These are phyloP conservation scores for Excoecaria cochinchinensis DNA, from an alignment of 345 rosid genomes.

Conservation along the genomic window DNA sequence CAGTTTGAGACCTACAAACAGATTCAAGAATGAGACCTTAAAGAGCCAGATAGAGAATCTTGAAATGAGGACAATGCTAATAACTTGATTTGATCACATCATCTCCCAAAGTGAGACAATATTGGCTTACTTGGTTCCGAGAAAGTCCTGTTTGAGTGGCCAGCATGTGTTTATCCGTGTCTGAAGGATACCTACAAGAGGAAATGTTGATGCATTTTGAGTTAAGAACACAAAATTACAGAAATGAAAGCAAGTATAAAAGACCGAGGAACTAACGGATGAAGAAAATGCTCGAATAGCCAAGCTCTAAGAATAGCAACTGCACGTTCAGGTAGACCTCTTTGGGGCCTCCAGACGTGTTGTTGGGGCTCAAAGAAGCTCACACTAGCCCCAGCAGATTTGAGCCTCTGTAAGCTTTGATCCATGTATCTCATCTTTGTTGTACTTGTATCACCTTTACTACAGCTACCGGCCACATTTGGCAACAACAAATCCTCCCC, in stretches of 20 bases:
- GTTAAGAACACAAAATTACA: neutral
- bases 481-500: slow-evolving; percentile 40
- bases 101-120: neutral
- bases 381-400: slow-evolving; percentile 35
- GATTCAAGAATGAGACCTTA: neutral
- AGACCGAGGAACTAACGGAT: slow-evolving; percentile 47
- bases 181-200: slow-evolving; percentile 54
- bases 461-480: slow-evolving; percentile 24
- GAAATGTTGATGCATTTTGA: neutral
- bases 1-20: slow-evolving; percentile 55
- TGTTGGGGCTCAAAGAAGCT: slow-evolving; percentile 51
- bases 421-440: slow-evolving; percentile 29
- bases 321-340: slow-evolving; percentile 66
- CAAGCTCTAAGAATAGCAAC: slow-evolving; percentile 61
- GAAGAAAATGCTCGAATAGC: slow-evolving; percentile 76
- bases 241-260: neutral
- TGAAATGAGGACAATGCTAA: neutral
- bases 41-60: neutral
- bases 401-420: slow-evolving; percentile 35
- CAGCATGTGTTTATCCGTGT: slow-evolving; percentile 59
- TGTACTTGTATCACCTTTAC: slow-evolving; percentile 25
- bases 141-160: slow-evolving; percentile 62
- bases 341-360: slow-evolving; percentile 61
- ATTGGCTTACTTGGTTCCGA: slow-evolving; percentile 50
- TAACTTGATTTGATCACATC: slow-evolving; percentile 15